Percentiles rank a stretch among this genome's conserved stretches.
Evolutionary conservation across 148 eudicot genomes (phyloP).

Genomic region (Polygonum aviculare): DNA sequence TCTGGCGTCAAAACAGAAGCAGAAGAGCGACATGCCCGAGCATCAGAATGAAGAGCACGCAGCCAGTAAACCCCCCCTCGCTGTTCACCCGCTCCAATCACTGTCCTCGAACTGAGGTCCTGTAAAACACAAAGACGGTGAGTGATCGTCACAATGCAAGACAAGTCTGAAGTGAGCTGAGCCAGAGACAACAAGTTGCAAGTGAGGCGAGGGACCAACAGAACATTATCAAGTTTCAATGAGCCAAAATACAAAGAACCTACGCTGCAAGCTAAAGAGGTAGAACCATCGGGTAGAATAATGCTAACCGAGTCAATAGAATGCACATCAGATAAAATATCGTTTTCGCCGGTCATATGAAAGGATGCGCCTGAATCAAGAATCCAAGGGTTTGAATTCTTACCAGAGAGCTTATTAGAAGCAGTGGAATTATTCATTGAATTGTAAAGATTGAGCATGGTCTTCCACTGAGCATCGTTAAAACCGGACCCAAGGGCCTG

Average conservation of each 20-base stretch:
- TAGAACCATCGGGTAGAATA: no score
- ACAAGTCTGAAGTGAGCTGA: not conserved
- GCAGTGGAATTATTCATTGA: no score
- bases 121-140: not conserved
- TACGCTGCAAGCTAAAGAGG: no score
- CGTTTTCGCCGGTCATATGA: no score
- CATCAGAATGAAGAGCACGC: not conserved
- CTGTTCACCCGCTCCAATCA: not conserved
- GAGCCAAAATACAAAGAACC: not conserved
- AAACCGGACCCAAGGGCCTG: no score
- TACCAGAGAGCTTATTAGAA: no score
- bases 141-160: not conserved
- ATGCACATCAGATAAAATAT: no score
- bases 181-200: not conserved
- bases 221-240: not conserved
- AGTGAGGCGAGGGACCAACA: not conserved
- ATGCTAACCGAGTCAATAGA: no score
- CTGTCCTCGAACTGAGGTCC: not conserved
- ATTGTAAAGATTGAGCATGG: no score
- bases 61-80: not conserved
- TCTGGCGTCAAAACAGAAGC: not conserved
- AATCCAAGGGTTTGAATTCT: no score
- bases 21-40: not conserved
- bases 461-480: no score
- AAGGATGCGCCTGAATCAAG: no score